Base-by-base conservation (phyloP, 2,329 filamentous ascomycete species). In the Fusarium globosum region DNA sequence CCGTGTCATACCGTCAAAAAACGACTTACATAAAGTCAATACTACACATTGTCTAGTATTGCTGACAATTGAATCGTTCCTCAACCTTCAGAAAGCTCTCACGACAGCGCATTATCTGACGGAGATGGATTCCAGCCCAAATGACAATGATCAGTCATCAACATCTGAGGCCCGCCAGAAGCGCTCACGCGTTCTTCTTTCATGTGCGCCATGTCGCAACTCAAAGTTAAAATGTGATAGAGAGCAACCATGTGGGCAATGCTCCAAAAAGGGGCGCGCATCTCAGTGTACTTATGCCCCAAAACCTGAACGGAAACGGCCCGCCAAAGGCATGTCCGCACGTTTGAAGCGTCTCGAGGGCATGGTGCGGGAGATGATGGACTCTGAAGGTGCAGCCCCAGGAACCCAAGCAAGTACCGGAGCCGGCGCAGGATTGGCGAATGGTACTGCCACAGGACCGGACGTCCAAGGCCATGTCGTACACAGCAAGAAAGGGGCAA, bases 211-310 rank as follows among this genome's bases (percentile, higher is more conserved):
- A 6, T 89, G 88, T 72, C 86, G 88, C 56, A 67, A 74, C 61
- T 88, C 87, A 43, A 89, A 89, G 81, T 84, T 88, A 35, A 89
- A 89, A 73, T 90, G 88, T 78, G 87, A 90, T 76, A 86, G 88
- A 56, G 79, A 80, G 11, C 77, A 83, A 48, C 88, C 88, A 55
- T 90, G 88, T 78, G 78, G 81, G 16, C 86, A 89, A 78, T 90
- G 88, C 75, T 73, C 83, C 42, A 88, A 86, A 71, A 88, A 86
- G 74, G 85, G 82, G 39, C 83, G 84, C 43, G 77, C 80, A 4
- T 84, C 85, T 5, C 77, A 80, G 21, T 90, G 88, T 76, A 76
- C 79, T 11, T 89, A 89, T 76, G 86, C 87, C 30, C 84, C 86
- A 21, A 83, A 83, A 69, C 83, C 84, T 6, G 80, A 84, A 75